Conservation (phyloP, 2,329 filamentous ascomycete species). For the Daldinia sp. region DNA sequence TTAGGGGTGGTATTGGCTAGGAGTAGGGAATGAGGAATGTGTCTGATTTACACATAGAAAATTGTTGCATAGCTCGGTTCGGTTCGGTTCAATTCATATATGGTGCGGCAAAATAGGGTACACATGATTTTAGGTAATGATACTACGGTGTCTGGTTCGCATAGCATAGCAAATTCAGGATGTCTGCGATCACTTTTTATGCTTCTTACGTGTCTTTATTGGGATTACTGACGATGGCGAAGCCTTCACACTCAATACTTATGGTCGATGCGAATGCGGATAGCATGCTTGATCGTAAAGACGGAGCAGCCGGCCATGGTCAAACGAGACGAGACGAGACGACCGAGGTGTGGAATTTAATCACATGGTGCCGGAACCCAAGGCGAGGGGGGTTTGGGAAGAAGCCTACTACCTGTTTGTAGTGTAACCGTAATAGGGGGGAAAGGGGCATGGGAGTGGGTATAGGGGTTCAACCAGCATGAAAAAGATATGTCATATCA, state of each 20-base stretch:
- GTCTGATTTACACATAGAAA: slow-evolving; percentile 1
- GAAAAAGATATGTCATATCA: too few relatives aligned
- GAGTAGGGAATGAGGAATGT: background rate
- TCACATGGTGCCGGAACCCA: background rate
- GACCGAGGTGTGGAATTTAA: background rate
- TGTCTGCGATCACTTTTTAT: background rate
- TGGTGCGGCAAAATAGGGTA: slow-evolving; percentile 13
- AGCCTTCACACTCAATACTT: slow-evolving; percentile 1
- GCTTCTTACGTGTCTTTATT: background rate
- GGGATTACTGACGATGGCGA: background rate
- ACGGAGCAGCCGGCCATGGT: background rate
- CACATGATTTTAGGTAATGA: slow-evolving; percentile 19
- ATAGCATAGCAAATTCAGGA: slow-evolving; percentile 5
- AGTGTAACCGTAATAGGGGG: background rate
- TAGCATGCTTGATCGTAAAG: background rate
- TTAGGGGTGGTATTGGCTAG: background rate
- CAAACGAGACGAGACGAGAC: background rate
- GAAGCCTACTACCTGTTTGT: background rate
- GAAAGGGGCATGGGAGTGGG: too few relatives aligned
- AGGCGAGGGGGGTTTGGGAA: background rate
- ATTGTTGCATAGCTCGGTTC: slow-evolving; percentile 13
- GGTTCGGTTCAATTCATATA: slow-evolving; percentile 11
- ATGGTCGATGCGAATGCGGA: background rate
- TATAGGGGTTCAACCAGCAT: too few relatives aligned
- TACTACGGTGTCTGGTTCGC: slow-evolving; percentile 5